phyloP scores from a whole-genome alignment of 495 filamentous ascomycete species.

The Lasiosphaeris hirsuta region DNA sequence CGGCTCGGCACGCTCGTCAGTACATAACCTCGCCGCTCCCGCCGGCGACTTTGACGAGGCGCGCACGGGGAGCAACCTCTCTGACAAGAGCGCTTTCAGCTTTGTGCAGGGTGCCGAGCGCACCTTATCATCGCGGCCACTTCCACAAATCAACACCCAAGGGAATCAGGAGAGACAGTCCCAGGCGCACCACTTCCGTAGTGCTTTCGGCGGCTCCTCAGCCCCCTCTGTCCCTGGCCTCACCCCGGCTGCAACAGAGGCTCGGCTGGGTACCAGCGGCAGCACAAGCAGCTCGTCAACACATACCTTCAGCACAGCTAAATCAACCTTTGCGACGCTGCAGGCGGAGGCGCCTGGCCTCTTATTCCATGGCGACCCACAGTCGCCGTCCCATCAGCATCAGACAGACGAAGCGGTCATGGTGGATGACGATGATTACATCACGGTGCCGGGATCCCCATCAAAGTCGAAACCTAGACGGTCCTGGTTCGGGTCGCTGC shows the following conservation, averaged over 20 bases:
- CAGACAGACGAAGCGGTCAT: not conserved
- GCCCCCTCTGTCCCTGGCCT: not conserved
- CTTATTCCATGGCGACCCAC: constrained; percentile 44
- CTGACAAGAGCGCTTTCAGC: constrained; percentile 39
- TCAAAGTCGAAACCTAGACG: constrained; percentile 43
- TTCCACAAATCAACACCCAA: not conserved
- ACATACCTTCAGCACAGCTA: constrained; percentile 68
- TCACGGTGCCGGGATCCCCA: constrained; percentile 38
- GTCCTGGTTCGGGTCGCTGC: constrained; percentile 49
- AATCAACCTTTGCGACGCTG: constrained; percentile 56
- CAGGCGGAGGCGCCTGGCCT: constrained; percentile 61
- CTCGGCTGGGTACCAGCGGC: constrained; percentile 16
- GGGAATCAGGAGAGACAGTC: not conserved
- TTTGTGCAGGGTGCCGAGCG: constrained; percentile 19
- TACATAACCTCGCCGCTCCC: not conserved
- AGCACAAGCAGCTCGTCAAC: constrained; percentile 31
- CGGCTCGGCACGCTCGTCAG: constrained; percentile 2
- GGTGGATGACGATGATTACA: constrained; percentile 25
- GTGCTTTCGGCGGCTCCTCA: too few relatives aligned
- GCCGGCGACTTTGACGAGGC: constrained; percentile 23
- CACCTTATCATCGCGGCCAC: not conserved
- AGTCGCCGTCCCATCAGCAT: not conserved
- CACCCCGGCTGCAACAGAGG: constrained; percentile 18
- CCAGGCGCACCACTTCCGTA: too few relatives aligned
- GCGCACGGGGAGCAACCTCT: constrained; percentile 39